Evolutionary conservation across 2,329 filamentous ascomycete genomes (phyloP).

Genomic region (Pseudopyrenochaeta lycopersici): DNA sequence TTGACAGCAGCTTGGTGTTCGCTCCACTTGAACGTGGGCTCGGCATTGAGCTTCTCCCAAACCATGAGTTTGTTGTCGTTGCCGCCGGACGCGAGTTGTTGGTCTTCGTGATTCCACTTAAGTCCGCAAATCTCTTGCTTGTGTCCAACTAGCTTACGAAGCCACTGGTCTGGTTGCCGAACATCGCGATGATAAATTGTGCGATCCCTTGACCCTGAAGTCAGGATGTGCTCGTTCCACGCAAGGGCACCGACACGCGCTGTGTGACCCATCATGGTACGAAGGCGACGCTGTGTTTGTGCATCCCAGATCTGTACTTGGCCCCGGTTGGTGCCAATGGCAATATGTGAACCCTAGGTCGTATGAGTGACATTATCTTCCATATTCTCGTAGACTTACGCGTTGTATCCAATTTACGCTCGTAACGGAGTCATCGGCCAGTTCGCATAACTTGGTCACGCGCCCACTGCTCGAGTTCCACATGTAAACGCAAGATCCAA

Average conservation of each 20-base stretch:
- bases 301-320: conserved; percentile 98
- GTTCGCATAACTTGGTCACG: conserved; percentile 92
- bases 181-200: conserved; percentile 96
- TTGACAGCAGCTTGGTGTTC: conserved; percentile 97
- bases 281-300: conserved; percentile 80
- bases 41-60: conserved; percentile 95
- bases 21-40: conserved; percentile 90
- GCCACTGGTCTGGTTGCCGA: conserved; percentile 87
- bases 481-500: conserved; percentile 95
- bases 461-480: conserved; percentile 94
- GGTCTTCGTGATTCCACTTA: conserved; percentile 96
- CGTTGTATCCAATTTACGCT: conserved; percentile 99
- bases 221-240: conserved; percentile 98
- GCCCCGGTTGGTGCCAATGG: conserved; percentile 93
- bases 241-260: conserved; percentile 91
- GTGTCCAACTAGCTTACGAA: conserved; percentile 87
- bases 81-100: conserved; percentile 91
- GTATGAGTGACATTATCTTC: conserved; percentile 11
- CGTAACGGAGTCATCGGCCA: conserved; percentile 92
- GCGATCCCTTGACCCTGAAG: conserved; percentile 92
- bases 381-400: conserved; percentile 46
- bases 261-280: conserved; percentile 97
- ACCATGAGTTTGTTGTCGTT: conserved; percentile 99
- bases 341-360: conserved; percentile 81
- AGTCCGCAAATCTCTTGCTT: conserved; percentile 98